Conservation (phyloP, 1,284 basidiomycete species). For the Ceratobasidium theobromae region DNA sequence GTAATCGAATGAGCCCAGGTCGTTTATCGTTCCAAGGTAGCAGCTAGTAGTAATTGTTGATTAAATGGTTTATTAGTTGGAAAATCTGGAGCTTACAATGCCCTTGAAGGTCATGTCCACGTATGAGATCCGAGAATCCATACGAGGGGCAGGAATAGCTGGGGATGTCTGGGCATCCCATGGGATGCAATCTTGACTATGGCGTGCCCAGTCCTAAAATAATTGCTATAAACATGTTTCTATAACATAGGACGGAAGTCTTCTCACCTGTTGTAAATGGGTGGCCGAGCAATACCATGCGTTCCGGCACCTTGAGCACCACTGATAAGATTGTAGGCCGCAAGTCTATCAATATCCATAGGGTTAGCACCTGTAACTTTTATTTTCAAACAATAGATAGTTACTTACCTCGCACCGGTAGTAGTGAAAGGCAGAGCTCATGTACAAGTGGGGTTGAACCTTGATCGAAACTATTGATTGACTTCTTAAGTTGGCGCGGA, state of each 20-base stretch:
- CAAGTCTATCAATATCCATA: neutral
- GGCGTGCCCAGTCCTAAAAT: conserved; percentile 17
- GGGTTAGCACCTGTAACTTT: neutral
- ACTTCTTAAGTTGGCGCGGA: neutral
- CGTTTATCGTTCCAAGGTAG: conserved; percentile 1
- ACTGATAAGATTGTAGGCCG: conserved; percentile 11
- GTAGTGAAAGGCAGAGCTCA: neutral
- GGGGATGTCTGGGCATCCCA: neutral
- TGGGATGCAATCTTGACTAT: conserved; percentile 15
- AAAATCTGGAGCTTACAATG: neutral
- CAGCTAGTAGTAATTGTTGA: neutral
- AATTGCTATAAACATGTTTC: neutral
- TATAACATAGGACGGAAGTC: neutral
- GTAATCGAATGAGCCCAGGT: neutral
- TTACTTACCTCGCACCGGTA: conserved; percentile 12
- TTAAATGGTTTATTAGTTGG: neutral
- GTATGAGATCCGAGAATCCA: neutral
- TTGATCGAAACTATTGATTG: neutral
- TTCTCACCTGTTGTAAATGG: conserved; percentile 16
- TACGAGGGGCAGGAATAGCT: neutral
- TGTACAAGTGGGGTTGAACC: conserved; percentile 1
- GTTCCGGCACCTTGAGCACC: conserved; percentile 16
- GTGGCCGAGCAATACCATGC: conserved; percentile 22
- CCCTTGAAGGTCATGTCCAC: neutral
- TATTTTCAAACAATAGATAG: neutral